Base-by-base conservation (phyloP, 129 eudicot species). In the Gnaphalium uliginosum region DNA sequence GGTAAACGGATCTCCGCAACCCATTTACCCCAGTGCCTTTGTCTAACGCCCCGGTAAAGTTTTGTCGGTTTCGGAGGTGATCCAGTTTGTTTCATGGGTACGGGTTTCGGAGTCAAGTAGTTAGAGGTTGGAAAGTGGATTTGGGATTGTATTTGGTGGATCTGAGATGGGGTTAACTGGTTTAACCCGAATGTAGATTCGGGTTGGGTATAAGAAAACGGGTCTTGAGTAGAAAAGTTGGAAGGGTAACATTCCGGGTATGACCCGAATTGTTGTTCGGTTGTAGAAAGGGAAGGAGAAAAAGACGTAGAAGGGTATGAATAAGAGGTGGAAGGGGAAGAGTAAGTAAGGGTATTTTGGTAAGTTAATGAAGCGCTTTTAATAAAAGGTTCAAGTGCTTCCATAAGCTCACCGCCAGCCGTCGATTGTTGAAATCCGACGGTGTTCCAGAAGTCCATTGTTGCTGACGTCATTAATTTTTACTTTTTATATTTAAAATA, bases 11-110 rank as follows among this genome's bases (percentile, higher is more conserved):
- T 90, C 86, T 90, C 96, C 0, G 93, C 93, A 11, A 90, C 96
- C 96, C 96, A 90, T 70, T 90, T 90, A 1, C 96, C 96, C 93
- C 96, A 86, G 89, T 90, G 93, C 76, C 96, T 72, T 63, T 90
- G 93, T 56, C 96, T 81, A 13, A 90, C 96, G 3, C 96, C 96
- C 21, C 93, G 67, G 84, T 90, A 90, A 1, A 88, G 85, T 84
- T 90, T 90, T 10, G 84, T 81, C 67, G 97, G 94, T 79, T 91
- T 91, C 0, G 92, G 84, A 3, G 95, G 90, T 17, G 90, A 78
- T 29, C 90, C 85, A 5, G 68, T n/a, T 53, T 83, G 83, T 79
- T 90, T 90, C 89, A 90, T 87, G 37, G 83, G 76, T 18, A 81
- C 80, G 39, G 92, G 86, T 48, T 69, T 81, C 15, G 90, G 87